phyloP scores from a whole-genome alignment of 2,329 filamentous ascomycete genomes.

The Teratosphaeria viscida region DNA sequence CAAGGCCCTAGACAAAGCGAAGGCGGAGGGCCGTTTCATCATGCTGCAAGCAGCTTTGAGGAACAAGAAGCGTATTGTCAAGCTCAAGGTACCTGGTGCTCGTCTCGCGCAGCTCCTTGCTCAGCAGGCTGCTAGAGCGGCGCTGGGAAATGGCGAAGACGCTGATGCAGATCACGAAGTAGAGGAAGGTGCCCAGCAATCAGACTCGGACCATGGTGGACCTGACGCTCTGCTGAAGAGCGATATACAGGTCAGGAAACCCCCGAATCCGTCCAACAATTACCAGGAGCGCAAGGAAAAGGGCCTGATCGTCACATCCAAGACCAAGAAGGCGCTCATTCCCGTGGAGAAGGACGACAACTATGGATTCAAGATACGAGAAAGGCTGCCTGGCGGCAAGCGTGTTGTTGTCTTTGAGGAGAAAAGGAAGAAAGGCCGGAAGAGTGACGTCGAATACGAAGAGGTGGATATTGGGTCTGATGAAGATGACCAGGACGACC shows the following conservation, averaged over 20 bases:
- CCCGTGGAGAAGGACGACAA: conserved; percentile 24
- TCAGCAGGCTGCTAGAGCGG: conserved; percentile 19
- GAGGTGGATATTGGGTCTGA: conserved; percentile 38
- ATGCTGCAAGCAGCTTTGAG: conserved; percentile 37
- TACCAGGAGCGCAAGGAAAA: conserved; percentile 29
- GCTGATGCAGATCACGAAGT: conserved; percentile 22
- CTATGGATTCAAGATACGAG: conserved; percentile 24
- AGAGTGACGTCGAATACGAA: conserved; percentile 28
- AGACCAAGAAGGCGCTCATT: conserved; percentile 22
- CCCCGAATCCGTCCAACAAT: conserved; percentile 16
- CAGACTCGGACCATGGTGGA: conserved; percentile 11
- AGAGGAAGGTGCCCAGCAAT: conserved; percentile 13
- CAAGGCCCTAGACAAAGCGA: conserved; percentile 29
- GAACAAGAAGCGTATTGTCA: conserved; percentile 35
- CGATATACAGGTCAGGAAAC: conserved; percentile 24
- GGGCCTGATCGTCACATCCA: conserved; percentile 18
- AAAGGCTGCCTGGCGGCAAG: conserved; percentile 18
- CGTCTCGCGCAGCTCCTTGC: conserved; percentile 29
- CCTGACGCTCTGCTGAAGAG: conserved; percentile 18
- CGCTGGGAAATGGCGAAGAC: conserved; percentile 13
- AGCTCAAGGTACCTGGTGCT: conserved; percentile 27
- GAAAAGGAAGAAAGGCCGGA: conserved; percentile 8
- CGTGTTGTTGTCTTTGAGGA: conserved; percentile 3
- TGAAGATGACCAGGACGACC: conserved; percentile 29
- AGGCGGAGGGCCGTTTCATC: conserved; percentile 35